A percentile compares a stretch with the other conserved stretches of the same genome.
Conservation (phyloP, 495 filamentous ascomycete genomes). For the Cairneyella variabilis region DNA sequence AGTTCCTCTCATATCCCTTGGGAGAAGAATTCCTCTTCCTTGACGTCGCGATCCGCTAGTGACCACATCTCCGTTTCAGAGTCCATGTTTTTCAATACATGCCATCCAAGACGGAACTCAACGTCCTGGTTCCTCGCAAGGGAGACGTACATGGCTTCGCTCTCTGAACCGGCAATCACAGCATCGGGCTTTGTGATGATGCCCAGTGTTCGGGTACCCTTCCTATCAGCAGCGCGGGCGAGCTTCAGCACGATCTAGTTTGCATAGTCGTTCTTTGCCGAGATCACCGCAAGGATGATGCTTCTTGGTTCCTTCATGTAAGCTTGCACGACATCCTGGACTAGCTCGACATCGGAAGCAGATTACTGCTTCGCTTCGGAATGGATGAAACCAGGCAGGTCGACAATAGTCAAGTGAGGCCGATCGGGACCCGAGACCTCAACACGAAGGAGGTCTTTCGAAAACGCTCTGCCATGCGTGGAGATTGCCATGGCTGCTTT, state of each 20-base stretch:
- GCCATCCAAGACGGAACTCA: slow-evolving; percentile 46
- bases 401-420: slow-evolving; percentile 51
- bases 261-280: slow-evolving; percentile 47
- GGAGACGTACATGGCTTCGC: slow-evolving; percentile 33
- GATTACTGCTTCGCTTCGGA: slow-evolving; percentile 41
- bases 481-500: slow-evolving; percentile 41
- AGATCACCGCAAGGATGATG: slow-evolving; percentile 49
- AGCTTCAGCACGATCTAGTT: slow-evolving; percentile 45
- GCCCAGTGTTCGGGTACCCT: slow-evolving; percentile 41
- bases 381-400: slow-evolving; percentile 50
- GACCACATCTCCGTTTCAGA: slow-evolving; percentile 36
- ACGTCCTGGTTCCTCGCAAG: slow-evolving; percentile 45
- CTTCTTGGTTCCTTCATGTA: slow-evolving; percentile 46
- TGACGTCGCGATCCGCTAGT: slow-evolving; percentile 31
- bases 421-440: slow-evolving; percentile 47
- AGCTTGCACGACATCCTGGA: slow-evolving; percentile 37
- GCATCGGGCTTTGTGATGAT: slow-evolving; percentile 51
- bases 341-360: slow-evolving; percentile 37
- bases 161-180: slow-evolving; percentile 33
- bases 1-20: slow-evolving; percentile 31
- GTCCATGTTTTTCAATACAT: slow-evolving; percentile 45
- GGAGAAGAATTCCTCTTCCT: slow-evolving; percentile 37
- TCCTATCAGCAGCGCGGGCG: slow-evolving; percentile 35
- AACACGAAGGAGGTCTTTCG: slow-evolving; percentile 44
- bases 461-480: slow-evolving; percentile 35